phyloP scores from a whole-genome alignment of 2,329 filamentous ascomycete genomes.

The Pyricularia sp. region DNA sequence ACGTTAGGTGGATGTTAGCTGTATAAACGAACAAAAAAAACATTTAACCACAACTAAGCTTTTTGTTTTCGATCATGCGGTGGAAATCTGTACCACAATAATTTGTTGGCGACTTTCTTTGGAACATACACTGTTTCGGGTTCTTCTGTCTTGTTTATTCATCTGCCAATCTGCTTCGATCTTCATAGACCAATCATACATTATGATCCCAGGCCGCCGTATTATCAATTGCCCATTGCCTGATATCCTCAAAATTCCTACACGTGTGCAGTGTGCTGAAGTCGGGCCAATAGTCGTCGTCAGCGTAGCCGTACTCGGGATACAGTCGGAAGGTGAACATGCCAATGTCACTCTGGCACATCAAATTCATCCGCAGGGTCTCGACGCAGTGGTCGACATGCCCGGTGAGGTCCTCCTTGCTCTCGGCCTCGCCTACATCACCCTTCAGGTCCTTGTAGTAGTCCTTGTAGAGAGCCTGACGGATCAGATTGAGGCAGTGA shows the following conservation, averaged over 20 bases:
- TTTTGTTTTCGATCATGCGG: neutral
- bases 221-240: conserved; percentile 42
- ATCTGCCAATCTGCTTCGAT: neutral
- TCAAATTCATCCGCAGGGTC: neutral
- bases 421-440: neutral
- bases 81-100: neutral
- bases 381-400: neutral
- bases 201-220: conserved; percentile 30
- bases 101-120: neutral
- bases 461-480: neutral
- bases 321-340: conserved; percentile 43
- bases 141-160: neutral
- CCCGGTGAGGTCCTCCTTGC: neutral
- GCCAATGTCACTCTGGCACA: conserved; percentile 37
- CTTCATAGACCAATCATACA: conserved; percentile 10
- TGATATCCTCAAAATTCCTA: conserved; percentile 41
- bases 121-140: neutral
- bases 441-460: conserved; percentile 10
- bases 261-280: conserved; percentile 44
- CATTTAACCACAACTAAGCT: neutral
- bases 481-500: conserved; percentile 3
- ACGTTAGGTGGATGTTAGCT: too few species aligned
- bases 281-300: conserved; percentile 42
- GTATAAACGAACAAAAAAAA: neutral
- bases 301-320: conserved; percentile 28